Evolutionary conservation across 2,329 filamentous ascomycete genomes (phyloP).

Genomic region (Fusarium cicatricum): DNA sequence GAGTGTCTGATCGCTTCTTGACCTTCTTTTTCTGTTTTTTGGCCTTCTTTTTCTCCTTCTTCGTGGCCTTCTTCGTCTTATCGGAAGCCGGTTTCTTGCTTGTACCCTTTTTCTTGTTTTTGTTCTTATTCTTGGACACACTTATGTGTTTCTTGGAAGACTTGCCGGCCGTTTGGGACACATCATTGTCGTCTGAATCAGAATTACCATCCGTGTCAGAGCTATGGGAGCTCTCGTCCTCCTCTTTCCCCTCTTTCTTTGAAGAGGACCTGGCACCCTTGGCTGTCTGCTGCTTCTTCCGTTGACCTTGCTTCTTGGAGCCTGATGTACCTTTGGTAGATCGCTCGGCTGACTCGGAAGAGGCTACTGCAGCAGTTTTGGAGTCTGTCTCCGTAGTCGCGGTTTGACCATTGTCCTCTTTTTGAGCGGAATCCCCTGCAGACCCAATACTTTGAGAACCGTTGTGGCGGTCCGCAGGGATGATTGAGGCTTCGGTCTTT

Average conservation of each 20-base stretch:
- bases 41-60: conserved; percentile 8
- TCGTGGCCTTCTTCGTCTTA: conserved; percentile 23
- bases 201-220: conserved; percentile 25
- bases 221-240: conserved; percentile 16
- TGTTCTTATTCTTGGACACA: conserved; percentile 14
- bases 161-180: background rate
- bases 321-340: conserved; percentile 7
- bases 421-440: conserved; percentile 26
- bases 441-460: conserved; percentile 17
- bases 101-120: conserved; percentile 19
- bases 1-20: conserved; percentile 5
- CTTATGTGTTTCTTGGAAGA: conserved; percentile 23
- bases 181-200: conserved; percentile 25
- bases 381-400: conserved; percentile 20
- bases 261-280: conserved; percentile 1
- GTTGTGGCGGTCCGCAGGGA: conserved; percentile 31
- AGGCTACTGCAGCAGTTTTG: conserved; percentile 4
- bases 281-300: conserved; percentile 23
- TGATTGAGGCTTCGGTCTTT: conserved; percentile 18
- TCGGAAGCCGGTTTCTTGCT: conserved; percentile 5
- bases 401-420: conserved; percentile 21
- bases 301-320: conserved; percentile 25
- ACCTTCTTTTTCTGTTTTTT: conserved; percentile 21
- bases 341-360: conserved; percentile 18
- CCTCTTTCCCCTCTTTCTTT: conserved; percentile 5